Percentiles rank a stretch among this genome's conserved stretches.
These are phyloP conservation scores for Neofusicoccum umdonicola DNA, from an alignment of 2,329 filamentous ascomycete genomes.

Conservation along the genomic window DNA sequence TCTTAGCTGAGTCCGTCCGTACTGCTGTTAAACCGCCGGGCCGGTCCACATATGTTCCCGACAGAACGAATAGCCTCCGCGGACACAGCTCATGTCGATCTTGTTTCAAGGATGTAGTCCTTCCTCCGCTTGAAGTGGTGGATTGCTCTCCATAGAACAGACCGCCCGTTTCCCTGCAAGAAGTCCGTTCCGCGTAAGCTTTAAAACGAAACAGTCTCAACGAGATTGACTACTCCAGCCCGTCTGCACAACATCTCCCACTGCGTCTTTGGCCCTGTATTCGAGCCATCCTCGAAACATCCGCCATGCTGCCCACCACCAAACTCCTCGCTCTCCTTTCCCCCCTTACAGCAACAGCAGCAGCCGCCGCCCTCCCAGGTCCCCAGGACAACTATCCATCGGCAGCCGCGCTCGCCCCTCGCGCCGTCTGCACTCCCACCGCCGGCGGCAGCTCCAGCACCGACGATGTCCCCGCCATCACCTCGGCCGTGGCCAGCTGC, in stretches of 20 bases:
- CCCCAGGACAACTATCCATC: too few species aligned
- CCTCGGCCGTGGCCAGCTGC: conserved; percentile 41
- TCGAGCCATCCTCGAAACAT: too few species aligned
- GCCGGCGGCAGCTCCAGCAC: conserved; percentile 30
- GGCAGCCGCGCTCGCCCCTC: background rate
- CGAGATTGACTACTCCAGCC: background rate
- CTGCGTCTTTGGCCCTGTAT: too few species aligned
- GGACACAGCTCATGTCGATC: background rate
- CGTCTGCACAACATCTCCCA: background rate
- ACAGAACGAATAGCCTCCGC: too few species aligned
- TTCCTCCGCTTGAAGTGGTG: background rate
- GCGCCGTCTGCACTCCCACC: conserved; percentile 33
- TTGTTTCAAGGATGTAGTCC: background rate
- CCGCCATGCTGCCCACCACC: background rate
- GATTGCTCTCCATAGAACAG: background rate
- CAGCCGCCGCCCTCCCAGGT: background rate
- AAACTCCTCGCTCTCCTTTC: background rate
- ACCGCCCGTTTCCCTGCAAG: too few species aligned
- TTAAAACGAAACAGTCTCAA: too few species aligned
- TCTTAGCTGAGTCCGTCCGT: background rate
- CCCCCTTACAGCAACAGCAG: background rate
- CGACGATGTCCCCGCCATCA: conserved; percentile 47
- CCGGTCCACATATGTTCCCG: background rate
- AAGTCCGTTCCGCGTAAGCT: too few species aligned
- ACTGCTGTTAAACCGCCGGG: background rate